Percentiles rank a stretch among this genome's conserved stretches.
phyloP scores from a whole-genome alignment of 1,284 basidiomycete species.

The Clitocybe nebularis region DNA sequence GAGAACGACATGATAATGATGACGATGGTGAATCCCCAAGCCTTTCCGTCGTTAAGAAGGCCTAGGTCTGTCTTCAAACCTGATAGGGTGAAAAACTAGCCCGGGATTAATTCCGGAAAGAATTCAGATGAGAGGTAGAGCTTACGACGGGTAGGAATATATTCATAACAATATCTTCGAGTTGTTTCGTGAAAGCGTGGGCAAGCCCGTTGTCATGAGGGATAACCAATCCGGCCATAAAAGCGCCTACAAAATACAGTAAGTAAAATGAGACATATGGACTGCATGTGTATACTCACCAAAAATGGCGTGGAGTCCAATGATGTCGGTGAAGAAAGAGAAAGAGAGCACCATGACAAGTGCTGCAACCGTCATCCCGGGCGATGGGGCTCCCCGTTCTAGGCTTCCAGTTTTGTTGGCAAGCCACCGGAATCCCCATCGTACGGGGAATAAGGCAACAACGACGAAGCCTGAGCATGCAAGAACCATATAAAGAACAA shows the following conservation, averaged over 20 bases:
- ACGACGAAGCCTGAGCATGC: conserved; percentile 71
- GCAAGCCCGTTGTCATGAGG: conserved; percentile 86
- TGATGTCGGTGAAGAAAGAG: conserved; percentile 87
- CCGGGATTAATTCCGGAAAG: conserved; percentile 2
- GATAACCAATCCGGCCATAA: conserved; percentile 85
- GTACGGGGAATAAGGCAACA: conserved; percentile 66
- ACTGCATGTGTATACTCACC: no score
- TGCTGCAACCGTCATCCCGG: conserved; percentile 75
- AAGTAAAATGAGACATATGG: not conserved
- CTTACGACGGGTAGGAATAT: conserved; percentile 80
- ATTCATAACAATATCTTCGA: conserved; percentile 75
- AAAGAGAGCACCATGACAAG: conserved; percentile 72
- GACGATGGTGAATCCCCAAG: conserved; percentile 84
- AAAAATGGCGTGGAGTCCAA: conserved; percentile 71
- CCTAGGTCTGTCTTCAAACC: conserved; percentile 84
- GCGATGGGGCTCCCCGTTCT: conserved; percentile 69
- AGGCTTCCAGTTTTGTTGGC: conserved; percentile 70
- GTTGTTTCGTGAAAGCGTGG: conserved; percentile 68
- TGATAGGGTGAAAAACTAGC: conserved; percentile 78
- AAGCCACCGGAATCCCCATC: conserved; percentile 63
- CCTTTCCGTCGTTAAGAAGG: conserved; percentile 64
- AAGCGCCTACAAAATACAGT: conserved; percentile 57
- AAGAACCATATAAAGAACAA: conserved; percentile 82
- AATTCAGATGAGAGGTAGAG: not conserved
- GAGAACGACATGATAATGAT: conserved; percentile 77